These are phyloP conservation scores for Zychaea mexicana DNA, from an alignment of 371 early-diverging fungal genomes.

Conservation along the genomic window DNA sequence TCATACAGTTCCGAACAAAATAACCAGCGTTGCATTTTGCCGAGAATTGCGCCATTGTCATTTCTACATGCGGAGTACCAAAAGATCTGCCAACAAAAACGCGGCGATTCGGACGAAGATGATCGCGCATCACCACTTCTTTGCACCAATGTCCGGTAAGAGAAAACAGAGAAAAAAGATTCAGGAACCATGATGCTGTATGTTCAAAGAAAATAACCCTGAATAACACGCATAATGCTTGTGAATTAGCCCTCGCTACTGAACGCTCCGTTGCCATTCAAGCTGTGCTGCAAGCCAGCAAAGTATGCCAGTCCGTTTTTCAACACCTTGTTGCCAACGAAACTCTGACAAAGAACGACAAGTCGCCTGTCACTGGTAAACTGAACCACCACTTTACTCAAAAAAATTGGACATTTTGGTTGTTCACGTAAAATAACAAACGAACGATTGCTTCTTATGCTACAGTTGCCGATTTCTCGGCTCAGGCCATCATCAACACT, in stretches of 20 bases:
- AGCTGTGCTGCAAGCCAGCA: slow-evolving; percentile 86
- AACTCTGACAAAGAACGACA: slow-evolving; percentile 88
- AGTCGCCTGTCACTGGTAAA: slow-evolving; percentile 92
- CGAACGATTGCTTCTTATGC: too few relatives aligned
- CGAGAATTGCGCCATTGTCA: too few relatives aligned
- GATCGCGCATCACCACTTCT: not conserved
- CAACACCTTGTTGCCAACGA: slow-evolving; percentile 75
- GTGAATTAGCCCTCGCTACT: slow-evolving; percentile 43
- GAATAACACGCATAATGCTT: not conserved
- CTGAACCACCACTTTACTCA: too few relatives aligned
- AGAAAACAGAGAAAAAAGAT: not conserved
- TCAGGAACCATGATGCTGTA: not conserved
- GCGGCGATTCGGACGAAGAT: too few relatives aligned
- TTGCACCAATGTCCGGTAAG: not conserved
- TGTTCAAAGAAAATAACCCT: not conserved
- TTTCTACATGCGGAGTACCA: too few relatives aligned
- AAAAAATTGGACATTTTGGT: too few relatives aligned
- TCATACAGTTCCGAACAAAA: too few relatives aligned
- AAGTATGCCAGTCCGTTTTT: slow-evolving; percentile 85
- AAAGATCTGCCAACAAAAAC: too few relatives aligned
- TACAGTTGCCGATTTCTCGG: slow-evolving; percentile 92
- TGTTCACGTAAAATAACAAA: too few relatives aligned
- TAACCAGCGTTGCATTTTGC: too few relatives aligned
- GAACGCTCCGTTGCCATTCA: slow-evolving; percentile 87
- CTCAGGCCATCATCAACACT: slow-evolving; percentile 94